Conservation (phyloP, 352 stramenopile species). For the Phytophthora syringae region DNA sequence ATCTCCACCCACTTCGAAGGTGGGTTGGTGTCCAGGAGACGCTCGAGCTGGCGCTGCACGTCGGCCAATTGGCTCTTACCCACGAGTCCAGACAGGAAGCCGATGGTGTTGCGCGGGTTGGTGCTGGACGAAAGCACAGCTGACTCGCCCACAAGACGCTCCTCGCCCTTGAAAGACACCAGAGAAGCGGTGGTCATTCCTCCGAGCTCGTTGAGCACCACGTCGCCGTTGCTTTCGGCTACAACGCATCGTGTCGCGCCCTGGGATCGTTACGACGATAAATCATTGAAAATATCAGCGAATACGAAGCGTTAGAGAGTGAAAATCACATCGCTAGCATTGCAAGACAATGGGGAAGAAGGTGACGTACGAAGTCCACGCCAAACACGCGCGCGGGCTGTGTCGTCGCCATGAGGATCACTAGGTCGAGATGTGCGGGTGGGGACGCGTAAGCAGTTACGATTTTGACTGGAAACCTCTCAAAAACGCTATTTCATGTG, state of each 20-base stretch:
- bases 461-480: constrained; percentile 9
- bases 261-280: constrained; percentile 31
- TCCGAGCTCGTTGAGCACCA: constrained; percentile 90
- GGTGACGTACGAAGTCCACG: constrained; percentile 75
- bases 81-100: constrained; percentile 70
- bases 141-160: constrained; percentile 84
- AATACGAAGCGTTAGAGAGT: constrained; percentile 1
- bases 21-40: constrained; percentile 59
- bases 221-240: constrained; percentile 70
- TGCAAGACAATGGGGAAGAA: not conserved
- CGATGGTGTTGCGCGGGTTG: constrained; percentile 85
- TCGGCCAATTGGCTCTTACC: constrained; percentile 55
- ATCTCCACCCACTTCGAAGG: constrained; percentile 41
- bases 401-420: constrained; percentile 35
- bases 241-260: constrained; percentile 83
- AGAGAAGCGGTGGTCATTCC: constrained; percentile 87
- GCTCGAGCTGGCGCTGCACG: constrained; percentile 48
- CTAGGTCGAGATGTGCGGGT: constrained; percentile 21
- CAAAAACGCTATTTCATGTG: constrained; percentile 32
- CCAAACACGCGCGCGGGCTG: constrained; percentile 61
- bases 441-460: not conserved
- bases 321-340: constrained; percentile 3
- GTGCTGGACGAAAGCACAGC: constrained; percentile 86
- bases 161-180: constrained; percentile 89
- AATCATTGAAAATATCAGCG: constrained; percentile 6